Conservation (phyloP, 2,329 filamentous ascomycete species). For the Byssochlamys sp. region DNA sequence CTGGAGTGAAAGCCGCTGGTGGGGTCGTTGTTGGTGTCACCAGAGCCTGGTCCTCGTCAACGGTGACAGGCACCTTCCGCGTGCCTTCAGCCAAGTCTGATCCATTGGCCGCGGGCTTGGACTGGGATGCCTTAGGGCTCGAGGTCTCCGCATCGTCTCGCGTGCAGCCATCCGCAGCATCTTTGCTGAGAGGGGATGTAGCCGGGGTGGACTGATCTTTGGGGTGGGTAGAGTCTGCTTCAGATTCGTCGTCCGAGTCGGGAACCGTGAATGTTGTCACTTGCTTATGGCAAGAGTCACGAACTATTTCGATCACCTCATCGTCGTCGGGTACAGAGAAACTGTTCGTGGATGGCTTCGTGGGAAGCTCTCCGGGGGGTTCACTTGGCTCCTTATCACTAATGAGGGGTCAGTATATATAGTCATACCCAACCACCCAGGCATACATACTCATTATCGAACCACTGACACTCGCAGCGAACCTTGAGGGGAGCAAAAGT, state of each 20-base stretch:
- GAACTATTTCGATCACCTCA: constrained; percentile 10
- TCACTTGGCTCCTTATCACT: constrained; percentile 4
- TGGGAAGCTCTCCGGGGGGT: neutral
- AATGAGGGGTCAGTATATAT: constrained; percentile 5
- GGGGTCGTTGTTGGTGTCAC: constrained; percentile 17
- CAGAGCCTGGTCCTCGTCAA: constrained; percentile 11
- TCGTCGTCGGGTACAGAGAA: constrained; percentile 34
- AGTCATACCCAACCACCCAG: neutral
- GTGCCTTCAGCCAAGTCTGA: constrained; percentile 1
- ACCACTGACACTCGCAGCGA: constrained; percentile 22
- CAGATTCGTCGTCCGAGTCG: constrained; percentile 14
- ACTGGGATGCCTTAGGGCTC: neutral
- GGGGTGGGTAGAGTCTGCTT: constrained; percentile 12
- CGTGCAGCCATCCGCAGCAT: neutral
- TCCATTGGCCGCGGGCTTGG: neutral
- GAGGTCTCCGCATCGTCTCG: neutral
- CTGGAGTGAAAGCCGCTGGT: constrained; percentile 1
- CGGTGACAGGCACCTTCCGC: constrained; percentile 8
- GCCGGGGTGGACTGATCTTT: constrained; percentile 14
- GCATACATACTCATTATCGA: constrained; percentile 11
- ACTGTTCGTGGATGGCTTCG: constrained; percentile 22
- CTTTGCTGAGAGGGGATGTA: constrained; percentile 14
- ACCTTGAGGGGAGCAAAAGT: constrained; percentile 25
- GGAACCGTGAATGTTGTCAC: neutral
- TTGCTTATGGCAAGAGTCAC: constrained; percentile 4